phyloP scores from a whole-genome alignment of 169 alveolate species.

The Plasmodium inui region DNA sequence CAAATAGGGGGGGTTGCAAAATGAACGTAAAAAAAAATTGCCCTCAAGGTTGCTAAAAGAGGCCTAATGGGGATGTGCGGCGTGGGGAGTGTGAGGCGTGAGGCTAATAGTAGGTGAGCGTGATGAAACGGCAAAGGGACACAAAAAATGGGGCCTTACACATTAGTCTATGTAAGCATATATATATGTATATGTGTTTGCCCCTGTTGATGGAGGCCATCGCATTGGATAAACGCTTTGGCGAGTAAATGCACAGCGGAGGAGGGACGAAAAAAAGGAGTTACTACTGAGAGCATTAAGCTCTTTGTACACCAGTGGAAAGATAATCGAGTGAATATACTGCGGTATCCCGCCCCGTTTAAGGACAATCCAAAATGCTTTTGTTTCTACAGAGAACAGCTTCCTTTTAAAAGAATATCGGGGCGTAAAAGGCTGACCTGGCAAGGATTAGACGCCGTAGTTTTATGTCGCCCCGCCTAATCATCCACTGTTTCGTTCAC shows the following conservation, averaged over 20 bases:
- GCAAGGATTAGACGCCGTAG: neutral
- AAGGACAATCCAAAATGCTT: neutral
- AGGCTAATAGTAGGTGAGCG: neutral
- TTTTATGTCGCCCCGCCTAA: neutral
- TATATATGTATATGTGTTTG: neutral
- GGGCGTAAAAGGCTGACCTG: neutral
- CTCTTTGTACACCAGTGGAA: neutral
- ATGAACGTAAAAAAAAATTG: neutral
- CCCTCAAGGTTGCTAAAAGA: neutral
- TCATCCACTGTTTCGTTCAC: neutral
- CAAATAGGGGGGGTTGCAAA: neutral
- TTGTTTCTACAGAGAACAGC: neutral
- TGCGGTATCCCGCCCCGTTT: neutral
- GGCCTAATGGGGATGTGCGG: neutral
- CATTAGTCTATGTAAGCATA: neutral
- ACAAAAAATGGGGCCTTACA: neutral
- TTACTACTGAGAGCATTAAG: neutral
- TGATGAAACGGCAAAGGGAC: neutral
- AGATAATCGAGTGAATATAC: neutral
- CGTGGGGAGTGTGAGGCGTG: neutral
- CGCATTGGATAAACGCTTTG: neutral
- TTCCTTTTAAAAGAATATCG: neutral
- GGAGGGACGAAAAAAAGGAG: neutral
- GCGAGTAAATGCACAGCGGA: neutral
- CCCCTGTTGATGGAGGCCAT: neutral